These are phyloP conservation scores for Cytidiella melzeri DNA, from an alignment of 768 basidiomycete species.

Conservation along the genomic window DNA sequence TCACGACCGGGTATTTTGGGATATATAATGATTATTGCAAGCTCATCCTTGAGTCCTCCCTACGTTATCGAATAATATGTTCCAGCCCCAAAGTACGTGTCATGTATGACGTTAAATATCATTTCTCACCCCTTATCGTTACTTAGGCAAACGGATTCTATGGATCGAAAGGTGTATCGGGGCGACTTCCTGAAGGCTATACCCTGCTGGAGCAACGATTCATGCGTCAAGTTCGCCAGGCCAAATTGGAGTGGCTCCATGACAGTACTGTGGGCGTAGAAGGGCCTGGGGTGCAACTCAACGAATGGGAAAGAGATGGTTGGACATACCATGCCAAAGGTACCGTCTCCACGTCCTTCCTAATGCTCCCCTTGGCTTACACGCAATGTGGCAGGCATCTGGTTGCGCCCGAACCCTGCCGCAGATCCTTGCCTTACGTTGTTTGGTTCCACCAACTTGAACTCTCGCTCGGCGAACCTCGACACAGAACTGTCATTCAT, in stretches of 20 bases:
- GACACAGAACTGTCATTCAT: slow-evolving; percentile 91
- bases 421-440: slow-evolving; percentile 65
- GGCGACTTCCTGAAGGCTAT: slow-evolving; percentile 93
- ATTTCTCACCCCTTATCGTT: neutral
- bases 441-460: slow-evolving; percentile 93
- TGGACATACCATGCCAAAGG: slow-evolving; percentile 99
- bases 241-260: slow-evolving; percentile 31
- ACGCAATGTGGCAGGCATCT: slow-evolving; percentile 56
- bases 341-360: slow-evolving; percentile 25
- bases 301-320: slow-evolving; percentile 80
- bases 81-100: slow-evolving; percentile 75
- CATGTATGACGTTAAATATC: neutral
- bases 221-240: slow-evolving; percentile 53
- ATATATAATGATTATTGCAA: slow-evolving; percentile 76
- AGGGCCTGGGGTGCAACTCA: slow-evolving; percentile 55
- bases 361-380: neutral
- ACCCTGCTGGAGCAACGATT: slow-evolving; percentile 84
- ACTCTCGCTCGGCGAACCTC: slow-evolving; percentile 83
- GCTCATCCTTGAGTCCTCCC: slow-evolving; percentile 51
- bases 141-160: slow-evolving; percentile 98
- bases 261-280: slow-evolving; percentile 14
- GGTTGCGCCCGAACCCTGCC: slow-evolving; percentile 59
- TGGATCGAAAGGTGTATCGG: slow-evolving; percentile 82
- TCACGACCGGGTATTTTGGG: slow-evolving; percentile 96
- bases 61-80: slow-evolving; percentile 69